Conservation (phyloP, 2,329 filamentous ascomycete genomes). For the Chaetothyriales sp. region DNA sequence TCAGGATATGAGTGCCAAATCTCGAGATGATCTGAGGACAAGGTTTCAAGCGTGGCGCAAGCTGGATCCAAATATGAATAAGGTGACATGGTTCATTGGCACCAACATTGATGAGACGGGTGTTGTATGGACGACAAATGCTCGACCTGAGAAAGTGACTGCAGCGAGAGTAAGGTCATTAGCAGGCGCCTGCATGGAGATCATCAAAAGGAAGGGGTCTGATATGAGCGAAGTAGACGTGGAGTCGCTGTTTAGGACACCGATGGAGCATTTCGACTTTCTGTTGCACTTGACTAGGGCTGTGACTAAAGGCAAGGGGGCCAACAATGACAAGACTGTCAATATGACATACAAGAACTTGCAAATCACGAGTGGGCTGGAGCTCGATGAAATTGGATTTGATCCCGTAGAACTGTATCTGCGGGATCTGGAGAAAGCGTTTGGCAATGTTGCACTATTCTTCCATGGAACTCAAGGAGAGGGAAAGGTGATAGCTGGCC, state of each 20-base stretch:
- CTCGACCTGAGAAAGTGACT: conserved; percentile 61
- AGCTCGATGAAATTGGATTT: conserved; percentile 37
- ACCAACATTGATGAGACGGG: conserved; percentile 67
- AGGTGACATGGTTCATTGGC: conserved; percentile 65
- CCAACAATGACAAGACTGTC: conserved; percentile 18
- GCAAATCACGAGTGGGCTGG: conserved; percentile 35
- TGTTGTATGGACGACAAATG: conserved; percentile 62
- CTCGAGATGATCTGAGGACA: conserved; percentile 28
- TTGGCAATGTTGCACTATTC: conserved; percentile 59
- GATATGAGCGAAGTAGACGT: conserved; percentile 34
- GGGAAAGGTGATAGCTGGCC: conserved; percentile 42
- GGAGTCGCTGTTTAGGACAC: conserved; percentile 55
- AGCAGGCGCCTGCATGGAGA: conserved; percentile 58
- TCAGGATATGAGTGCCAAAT: conserved; percentile 46
- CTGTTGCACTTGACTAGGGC: conserved; percentile 49
- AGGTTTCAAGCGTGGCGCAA: conserved; percentile 74
- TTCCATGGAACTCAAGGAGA: conserved; percentile 55
- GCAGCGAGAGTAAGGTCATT: conserved; percentile 72
- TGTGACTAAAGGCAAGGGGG: not conserved
- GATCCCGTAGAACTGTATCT: conserved; percentile 52
- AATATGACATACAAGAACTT: conserved; percentile 63
- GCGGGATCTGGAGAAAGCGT: conserved; percentile 52
- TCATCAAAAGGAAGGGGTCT: conserved; percentile 42
- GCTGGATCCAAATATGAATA: conserved; percentile 79
- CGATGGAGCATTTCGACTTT: conserved; percentile 69